Percentiles rank a stretch among this genome's conserved stretches.
Conservation (phyloP, 352 stramenopile genomes). For the Globisporangium lucens region DNA sequence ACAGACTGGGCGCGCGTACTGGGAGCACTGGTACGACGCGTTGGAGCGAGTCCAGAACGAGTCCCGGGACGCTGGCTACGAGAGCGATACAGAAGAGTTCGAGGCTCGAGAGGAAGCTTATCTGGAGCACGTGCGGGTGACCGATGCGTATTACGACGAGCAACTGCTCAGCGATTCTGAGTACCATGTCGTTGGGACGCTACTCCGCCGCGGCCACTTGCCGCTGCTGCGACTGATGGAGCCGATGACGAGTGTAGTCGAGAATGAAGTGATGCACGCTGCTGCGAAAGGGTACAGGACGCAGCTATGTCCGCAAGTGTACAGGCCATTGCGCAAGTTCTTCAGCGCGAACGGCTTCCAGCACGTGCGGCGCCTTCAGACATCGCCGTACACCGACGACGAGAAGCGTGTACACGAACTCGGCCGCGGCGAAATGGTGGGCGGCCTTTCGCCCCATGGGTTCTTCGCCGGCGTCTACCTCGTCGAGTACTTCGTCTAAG, state of each 20-base stretch:
- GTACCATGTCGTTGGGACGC: not conserved
- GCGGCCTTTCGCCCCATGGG: not conserved
- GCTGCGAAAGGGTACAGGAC: not conserved
- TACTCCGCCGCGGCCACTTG: not conserved
- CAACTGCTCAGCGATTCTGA: not conserved
- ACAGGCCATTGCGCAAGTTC: constrained; percentile 1
- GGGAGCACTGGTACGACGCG: not conserved
- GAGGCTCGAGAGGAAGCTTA: not conserved
- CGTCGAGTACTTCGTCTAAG: constrained; percentile 1
- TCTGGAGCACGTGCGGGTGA: not conserved
- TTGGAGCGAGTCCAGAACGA: not conserved
- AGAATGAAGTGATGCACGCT: not conserved
- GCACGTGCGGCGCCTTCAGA: constrained; percentile 1
- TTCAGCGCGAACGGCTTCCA: constrained; percentile 4
- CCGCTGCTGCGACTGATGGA: constrained; percentile 5
- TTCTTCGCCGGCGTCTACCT: constrained; percentile 1
- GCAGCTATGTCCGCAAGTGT: not conserved
- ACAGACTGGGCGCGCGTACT: not conserved
- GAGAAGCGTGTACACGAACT: not conserved
- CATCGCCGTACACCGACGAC: not conserved
- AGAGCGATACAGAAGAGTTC: constrained; percentile 1
- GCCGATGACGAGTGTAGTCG: constrained; percentile 1
- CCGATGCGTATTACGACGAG: not conserved
- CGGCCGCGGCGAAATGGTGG: not conserved
- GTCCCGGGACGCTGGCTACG: not conserved